Evolutionary conservation across 306 rosid species (phyloP).

Genomic region (Pueraria montana): DNA sequence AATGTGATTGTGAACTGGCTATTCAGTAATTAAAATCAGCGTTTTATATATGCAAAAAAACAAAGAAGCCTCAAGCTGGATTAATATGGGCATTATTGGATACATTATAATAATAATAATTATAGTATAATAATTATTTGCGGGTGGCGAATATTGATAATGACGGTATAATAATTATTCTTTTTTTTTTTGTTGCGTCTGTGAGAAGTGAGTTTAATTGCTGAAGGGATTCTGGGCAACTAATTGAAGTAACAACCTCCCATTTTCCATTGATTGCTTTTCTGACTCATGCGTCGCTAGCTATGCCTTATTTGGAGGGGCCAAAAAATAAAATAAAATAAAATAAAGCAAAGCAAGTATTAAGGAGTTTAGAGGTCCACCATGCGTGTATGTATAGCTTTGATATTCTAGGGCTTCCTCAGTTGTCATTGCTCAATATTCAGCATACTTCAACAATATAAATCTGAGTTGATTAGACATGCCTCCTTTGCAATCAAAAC

Average conservation of each 20-base stretch:
- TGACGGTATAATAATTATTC: not conserved
- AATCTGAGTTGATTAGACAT: too few species aligned
- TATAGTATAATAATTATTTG: not conserved
- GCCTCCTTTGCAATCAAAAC: too few species aligned
- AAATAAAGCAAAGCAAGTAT: not conserved
- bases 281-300: not conserved
- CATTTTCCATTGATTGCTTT: not conserved
- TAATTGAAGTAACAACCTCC: not conserved
- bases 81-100: conserved; percentile 2
- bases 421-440: too few species aligned
- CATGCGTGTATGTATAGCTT: too few species aligned
- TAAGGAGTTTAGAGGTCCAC: too few species aligned
- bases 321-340: not conserved
- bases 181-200: not conserved
- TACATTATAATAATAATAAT: not conserved
- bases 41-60: not conserved
- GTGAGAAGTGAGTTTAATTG: not conserved
- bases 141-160: not conserved
- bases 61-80: not conserved
- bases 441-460: too few species aligned
- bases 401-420: too few species aligned
- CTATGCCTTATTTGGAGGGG: not conserved
- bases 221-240: not conserved
- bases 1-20: not conserved
- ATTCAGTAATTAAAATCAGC: not conserved